Evolutionary conservation across 768 basidiomycete genomes (phyloP), one percentile per base, ranked within the genome.

Genomic region (Pleurotus giganteus): DNA sequence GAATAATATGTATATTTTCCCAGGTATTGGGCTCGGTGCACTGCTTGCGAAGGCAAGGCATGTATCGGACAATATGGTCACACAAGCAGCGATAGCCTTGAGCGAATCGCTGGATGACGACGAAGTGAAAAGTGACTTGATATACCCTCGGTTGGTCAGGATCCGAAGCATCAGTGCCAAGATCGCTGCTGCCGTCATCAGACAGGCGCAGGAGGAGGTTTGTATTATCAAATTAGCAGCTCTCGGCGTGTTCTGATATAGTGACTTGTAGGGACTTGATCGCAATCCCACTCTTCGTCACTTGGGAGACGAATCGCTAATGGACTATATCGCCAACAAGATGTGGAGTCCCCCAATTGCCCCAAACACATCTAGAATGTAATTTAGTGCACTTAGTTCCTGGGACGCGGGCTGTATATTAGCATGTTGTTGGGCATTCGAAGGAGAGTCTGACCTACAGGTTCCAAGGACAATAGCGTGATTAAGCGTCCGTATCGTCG

Each of bases 1-100:
- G 8, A 91, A 91, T 69, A 91, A 90, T 70, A 86, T 89, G 85
- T 85, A 84, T 67, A 82, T 84, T 61, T 83, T 82, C 69, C 80
- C 79, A 15, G 78, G 79, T 15, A 69, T 89, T 55, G 88, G 86
- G 1, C 69, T 88, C 57, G 86, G 86, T 4, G 62, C 80, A 7
- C 82, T 87, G 60, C 71, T 88, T 39, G 73, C 81, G 58, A 76
- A 79, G 59, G 77, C 85, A 2, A 73, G 66, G 13, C 79, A 77
- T 52, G 75, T 91, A 50, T 86, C 89, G 17, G 84, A 86, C 54
- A 64, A 69, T 9, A 88, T 91, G 83, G 76, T 91, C 43, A 86
- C 89, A 59, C 80, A 81, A 51, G 79, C 84, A 0, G 72, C 88
- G 1, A 74, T 86, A 32, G 80, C 86, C 0, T 74, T 91, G 28